These are phyloP conservation scores for Leavenworthia alabamica DNA, from an alignment of 345 rosid species.

Conservation along the genomic window DNA sequence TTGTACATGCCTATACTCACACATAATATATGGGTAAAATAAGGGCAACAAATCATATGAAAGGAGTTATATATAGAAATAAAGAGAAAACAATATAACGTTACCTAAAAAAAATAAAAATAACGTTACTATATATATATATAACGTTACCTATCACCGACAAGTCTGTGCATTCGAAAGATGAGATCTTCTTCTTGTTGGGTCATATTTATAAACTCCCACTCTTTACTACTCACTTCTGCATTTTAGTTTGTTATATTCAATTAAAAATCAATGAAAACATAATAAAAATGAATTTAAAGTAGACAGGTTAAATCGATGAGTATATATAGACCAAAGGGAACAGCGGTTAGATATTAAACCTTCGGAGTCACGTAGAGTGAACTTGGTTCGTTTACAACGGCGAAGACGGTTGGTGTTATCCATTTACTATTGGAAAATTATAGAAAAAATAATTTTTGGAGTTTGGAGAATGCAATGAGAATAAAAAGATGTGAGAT, in stretches of 20 bases:
- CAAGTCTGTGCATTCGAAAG: slow-evolving; percentile 53
- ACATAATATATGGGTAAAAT: background rate
- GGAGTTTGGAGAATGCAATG: background rate
- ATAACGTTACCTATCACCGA: slow-evolving; percentile 45
- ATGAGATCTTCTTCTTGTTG: slow-evolving; percentile 68
- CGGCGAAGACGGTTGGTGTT: background rate
- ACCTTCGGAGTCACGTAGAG: no score
- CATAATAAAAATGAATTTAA: background rate
- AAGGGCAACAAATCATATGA: background rate
- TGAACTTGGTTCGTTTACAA: slow-evolving; percentile 14
- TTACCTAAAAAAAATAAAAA: no score
- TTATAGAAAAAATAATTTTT: background rate
- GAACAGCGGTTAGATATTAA: no score
- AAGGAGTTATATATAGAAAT: background rate
- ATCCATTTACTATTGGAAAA: slow-evolving; percentile 13
- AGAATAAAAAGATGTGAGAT: background rate
- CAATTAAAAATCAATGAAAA: background rate
- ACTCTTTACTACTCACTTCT: slow-evolving; percentile 59
- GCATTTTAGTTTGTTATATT: background rate
- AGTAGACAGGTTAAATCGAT: background rate
- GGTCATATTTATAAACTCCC: slow-evolving; percentile 52
- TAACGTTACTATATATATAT: no score
- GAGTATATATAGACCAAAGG: slow-evolving; percentile 3
- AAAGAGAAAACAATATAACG: no score
- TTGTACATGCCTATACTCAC: background rate